phyloP scores from a whole-genome alignment of 768 basidiomycete genomes.

The Boletus speciosus region DNA sequence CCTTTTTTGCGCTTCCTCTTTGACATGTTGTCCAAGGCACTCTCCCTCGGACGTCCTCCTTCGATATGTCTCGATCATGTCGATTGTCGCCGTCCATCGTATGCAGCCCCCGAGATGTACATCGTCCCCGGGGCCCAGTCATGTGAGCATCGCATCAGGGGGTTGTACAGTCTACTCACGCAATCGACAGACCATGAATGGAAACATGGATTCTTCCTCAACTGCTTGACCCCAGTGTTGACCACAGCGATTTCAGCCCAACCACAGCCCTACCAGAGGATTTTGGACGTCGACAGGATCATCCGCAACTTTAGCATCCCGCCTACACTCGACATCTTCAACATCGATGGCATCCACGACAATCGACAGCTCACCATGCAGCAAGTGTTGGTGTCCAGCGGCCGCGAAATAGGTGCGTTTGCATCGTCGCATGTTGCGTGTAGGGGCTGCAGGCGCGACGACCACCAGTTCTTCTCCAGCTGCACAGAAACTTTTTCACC shows the following conservation, averaged over 20 bases:
- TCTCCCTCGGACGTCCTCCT: constrained; percentile 70
- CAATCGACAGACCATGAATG: constrained; percentile 57
- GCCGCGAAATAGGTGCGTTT: constrained; percentile 57
- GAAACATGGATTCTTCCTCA: constrained; percentile 63
- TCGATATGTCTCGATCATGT: constrained; percentile 64
- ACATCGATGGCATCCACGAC: constrained; percentile 34
- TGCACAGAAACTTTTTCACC: constrained; percentile 67
- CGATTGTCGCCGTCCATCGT: constrained; percentile 49
- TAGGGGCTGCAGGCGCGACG: not conserved
- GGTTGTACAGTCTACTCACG: constrained; percentile 9
- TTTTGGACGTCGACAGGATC: constrained; percentile 50
- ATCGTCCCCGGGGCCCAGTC: constrained; percentile 28
- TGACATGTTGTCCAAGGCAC: constrained; percentile 40
- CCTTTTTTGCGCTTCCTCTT: constrained; percentile 10
- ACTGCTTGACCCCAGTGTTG: constrained; percentile 61
- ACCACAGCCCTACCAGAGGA: constrained; percentile 47
- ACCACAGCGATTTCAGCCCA: constrained; percentile 54
- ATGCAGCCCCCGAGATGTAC: constrained; percentile 28
- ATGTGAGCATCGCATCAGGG: constrained; percentile 23
- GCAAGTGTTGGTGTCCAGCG: constrained; percentile 54
- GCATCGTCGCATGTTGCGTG: constrained; percentile 11
- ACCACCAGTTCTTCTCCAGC: constrained; percentile 55
- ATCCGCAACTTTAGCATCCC: constrained; percentile 58
- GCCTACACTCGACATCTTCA: constrained; percentile 43
- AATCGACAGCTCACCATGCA: constrained; percentile 62